These are phyloP conservation scores for Zygosaccharomyces pseudorouxii DNA, from an alignment of 805 yeast species.

Conservation along the genomic window DNA sequence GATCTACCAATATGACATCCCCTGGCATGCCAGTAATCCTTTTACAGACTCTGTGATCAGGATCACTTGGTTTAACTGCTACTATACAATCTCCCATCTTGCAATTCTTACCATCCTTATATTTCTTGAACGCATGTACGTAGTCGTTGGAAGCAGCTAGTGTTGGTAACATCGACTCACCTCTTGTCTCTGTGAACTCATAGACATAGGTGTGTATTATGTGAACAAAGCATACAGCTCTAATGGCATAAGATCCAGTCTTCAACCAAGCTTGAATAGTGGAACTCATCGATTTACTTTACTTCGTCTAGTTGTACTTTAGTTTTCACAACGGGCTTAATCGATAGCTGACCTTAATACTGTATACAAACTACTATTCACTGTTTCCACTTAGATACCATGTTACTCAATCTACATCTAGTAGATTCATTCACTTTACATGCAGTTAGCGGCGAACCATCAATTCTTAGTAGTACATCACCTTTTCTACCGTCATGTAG, in stretches of 20 bases:
- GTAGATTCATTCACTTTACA: conserved; percentile 4
- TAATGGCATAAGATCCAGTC: conserved; percentile 46
- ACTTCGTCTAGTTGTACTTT: background rate
- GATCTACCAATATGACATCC: conserved; percentile 76
- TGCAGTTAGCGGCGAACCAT: background rate
- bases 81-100: conserved; percentile 83
- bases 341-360: background rate
- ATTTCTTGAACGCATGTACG: conserved; percentile 67
- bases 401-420: conserved; percentile 5
- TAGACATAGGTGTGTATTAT: conserved; percentile 59
- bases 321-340: background rate
- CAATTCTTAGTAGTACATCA: conserved; percentile 5
- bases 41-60: conserved; percentile 81
- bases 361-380: background rate
- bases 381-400: conserved; percentile 9
- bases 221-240: conserved; percentile 65
- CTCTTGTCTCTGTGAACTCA: conserved; percentile 77
- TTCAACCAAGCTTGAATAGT: conserved; percentile 14
- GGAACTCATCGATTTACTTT: background rate
- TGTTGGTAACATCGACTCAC: conserved; percentile 96
- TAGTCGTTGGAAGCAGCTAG: conserved; percentile 68
- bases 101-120: conserved; percentile 59
- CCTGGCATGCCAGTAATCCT: conserved; percentile 96
- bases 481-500: conserved; percentile 19
- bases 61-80: conserved; percentile 85